Evolutionary conservation across 2,329 filamentous ascomycete genomes (phyloP).

Genomic region (Beauveria asiatica): DNA sequence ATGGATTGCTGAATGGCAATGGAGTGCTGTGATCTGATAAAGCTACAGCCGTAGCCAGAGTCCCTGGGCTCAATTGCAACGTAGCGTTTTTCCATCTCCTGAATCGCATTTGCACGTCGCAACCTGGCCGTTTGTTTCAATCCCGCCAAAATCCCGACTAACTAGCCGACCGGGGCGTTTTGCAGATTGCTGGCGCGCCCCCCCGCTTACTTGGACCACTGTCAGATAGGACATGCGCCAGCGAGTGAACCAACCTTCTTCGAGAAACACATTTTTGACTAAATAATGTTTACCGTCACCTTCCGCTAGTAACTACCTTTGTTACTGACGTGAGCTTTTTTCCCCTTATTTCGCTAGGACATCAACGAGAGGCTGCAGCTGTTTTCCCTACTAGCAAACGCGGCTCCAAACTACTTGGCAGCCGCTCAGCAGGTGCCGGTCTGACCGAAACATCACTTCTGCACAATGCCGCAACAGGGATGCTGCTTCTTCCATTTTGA

Average conservation of each 20-base stretch:
- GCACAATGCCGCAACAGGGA: background rate
- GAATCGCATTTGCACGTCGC: background rate
- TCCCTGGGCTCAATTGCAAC: background rate
- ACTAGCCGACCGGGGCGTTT: background rate
- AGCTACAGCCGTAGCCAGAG: background rate
- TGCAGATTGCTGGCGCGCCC: background rate
- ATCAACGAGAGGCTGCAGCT: background rate
- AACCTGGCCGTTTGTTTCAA: background rate
- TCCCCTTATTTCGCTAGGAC: background rate
- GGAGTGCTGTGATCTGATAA: background rate
- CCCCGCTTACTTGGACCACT: background rate
- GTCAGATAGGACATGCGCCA: background rate
- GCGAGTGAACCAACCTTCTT: background rate
- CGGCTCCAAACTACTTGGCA: background rate
- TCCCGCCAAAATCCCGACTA: slow-evolving; percentile 4
- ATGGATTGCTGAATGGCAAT: background rate
- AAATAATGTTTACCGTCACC: too few relatives aligned
- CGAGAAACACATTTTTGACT: background rate
- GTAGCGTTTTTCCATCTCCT: background rate
- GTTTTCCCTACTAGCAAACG: background rate
- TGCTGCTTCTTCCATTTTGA: background rate
- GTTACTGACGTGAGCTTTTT: too few relatives aligned
- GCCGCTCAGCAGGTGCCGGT: background rate
- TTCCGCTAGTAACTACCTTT: background rate
- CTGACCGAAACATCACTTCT: background rate